A percentile compares a stretch with the other conserved stretches of the same genome.
These are phyloP conservation scores for Phylloporus sp. DNA, from an alignment of 768 basidiomycete species.

Conservation along the genomic window DNA sequence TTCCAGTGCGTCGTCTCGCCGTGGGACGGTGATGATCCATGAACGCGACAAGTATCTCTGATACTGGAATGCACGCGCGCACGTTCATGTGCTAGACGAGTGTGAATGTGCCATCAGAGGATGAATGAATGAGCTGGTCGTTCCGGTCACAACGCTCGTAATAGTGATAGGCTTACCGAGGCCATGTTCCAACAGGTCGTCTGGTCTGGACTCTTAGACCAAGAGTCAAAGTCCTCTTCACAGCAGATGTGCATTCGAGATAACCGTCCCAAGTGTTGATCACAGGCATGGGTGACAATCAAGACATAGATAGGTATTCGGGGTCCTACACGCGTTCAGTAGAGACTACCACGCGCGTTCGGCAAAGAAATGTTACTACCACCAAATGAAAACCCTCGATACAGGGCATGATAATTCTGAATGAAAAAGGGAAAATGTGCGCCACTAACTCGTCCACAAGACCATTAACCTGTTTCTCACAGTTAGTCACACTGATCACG, in stretches of 20 bases:
- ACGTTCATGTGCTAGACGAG: constrained; percentile 45
- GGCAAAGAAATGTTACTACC: neutral
- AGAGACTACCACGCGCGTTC: constrained; percentile 21
- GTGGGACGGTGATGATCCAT: constrained; percentile 51
- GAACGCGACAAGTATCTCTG: no score
- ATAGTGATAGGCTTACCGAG: constrained; percentile 1
- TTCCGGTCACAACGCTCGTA: constrained; percentile 40
- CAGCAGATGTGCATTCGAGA: no score
- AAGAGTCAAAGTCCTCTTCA: neutral
- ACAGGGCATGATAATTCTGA: neutral
- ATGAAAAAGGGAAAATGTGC: neutral
- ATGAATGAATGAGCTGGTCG: neutral
- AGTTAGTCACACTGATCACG: neutral
- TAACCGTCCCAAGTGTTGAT: no score
- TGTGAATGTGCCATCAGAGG: neutral
- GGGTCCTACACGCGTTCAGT: constrained; percentile 32
- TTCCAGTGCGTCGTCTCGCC: constrained; percentile 34
- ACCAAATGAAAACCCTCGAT: neutral
- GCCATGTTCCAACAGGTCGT: neutral
- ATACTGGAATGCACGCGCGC: constrained; percentile 34
- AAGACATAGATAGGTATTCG: no score
- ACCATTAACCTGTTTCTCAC: neutral
- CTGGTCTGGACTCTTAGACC: neutral
- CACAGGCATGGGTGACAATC: no score
- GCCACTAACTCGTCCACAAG: neutral